These are phyloP conservation scores for Eruca vesicaria DNA, from an alignment of 441 rosid species.

Conservation along the genomic window DNA sequence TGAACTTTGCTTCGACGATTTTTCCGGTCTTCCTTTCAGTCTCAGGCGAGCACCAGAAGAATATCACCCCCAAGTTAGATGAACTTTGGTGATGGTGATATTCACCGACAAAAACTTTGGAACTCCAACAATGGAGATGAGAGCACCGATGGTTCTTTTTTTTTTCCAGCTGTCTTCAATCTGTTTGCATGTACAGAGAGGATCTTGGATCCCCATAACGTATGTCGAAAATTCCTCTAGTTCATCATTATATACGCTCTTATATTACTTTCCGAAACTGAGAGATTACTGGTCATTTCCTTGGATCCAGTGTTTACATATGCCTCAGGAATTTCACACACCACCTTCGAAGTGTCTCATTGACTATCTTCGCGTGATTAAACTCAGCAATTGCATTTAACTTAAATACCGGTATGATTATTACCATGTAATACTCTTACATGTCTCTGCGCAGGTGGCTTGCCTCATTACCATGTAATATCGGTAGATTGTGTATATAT, in stretches of 20 bases:
- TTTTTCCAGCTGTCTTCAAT: too few species aligned
- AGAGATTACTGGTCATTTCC: slow-evolving; percentile 30
- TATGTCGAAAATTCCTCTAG: slow-evolving; percentile 37
- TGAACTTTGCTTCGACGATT: too few species aligned
- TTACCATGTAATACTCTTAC: slow-evolving; percentile 14
- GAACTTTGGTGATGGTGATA: too few species aligned
- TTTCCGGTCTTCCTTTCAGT: too few species aligned
- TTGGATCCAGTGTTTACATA: slow-evolving; percentile 73
- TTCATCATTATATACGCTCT: slow-evolving; percentile 1
- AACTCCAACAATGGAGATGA: too few species aligned
- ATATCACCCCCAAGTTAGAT: too few species aligned
- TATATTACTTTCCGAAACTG: not conserved
- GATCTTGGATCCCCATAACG: slow-evolving; percentile 99
- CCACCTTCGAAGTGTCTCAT: slow-evolving; percentile 66
- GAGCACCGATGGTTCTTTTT: too few species aligned
- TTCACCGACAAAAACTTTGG: too few species aligned
- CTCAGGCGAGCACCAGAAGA: too few species aligned
- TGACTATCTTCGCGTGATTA: slow-evolving; percentile 83
- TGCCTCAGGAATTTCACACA: slow-evolving; percentile 90
- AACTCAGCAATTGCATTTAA: slow-evolving; percentile 21
- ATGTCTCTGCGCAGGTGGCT: slow-evolving; percentile 67
- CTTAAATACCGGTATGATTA: not conserved
- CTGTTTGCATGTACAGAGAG: too few species aligned
- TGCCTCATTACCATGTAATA: too few species aligned
- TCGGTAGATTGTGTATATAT: too few species aligned